These are phyloP conservation scores for Trichosporon asahii DNA, from an alignment of 1,284 basidiomycete species.

Conservation along the genomic window DNA sequence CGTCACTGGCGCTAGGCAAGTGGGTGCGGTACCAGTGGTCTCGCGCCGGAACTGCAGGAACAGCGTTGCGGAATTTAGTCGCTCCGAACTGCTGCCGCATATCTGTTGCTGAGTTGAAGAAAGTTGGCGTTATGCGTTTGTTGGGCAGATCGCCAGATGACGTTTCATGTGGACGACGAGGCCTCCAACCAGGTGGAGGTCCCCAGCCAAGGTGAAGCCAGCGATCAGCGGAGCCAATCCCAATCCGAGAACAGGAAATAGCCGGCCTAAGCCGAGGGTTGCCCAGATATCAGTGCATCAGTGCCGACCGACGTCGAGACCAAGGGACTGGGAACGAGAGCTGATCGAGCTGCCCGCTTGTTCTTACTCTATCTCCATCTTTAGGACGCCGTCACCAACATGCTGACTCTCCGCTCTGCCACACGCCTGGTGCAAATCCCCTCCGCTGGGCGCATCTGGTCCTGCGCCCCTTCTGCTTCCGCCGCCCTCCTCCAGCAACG, in stretches of 20 bases:
- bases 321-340: not conserved
- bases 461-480: not conserved
- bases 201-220: not conserved
- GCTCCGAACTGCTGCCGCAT: slow-evolving; percentile 43
- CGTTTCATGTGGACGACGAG: not conserved
- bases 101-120: not conserved
- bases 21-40: slow-evolving; percentile 39
- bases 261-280: slow-evolving; percentile 1
- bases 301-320: not conserved
- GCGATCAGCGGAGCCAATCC: slow-evolving; percentile 2
- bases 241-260: not conserved
- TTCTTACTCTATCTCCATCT: not conserved
- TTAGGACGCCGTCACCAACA: not conserved
- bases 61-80: slow-evolving; percentile 46
- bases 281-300: not conserved
- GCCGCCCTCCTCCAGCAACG: not conserved
- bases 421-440: not conserved
- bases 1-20: slow-evolving; percentile 22
- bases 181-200: slow-evolving; percentile 1
- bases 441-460: not conserved
- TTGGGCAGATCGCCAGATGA: slow-evolving; percentile 4
- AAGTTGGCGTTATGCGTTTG: not conserved
- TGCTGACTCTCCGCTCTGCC: not conserved
- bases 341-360: not conserved
- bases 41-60: slow-evolving; percentile 27